A percentile compares a stretch with the other conserved stretches of the same genome.
phyloP scores from a whole-genome alignment of 768 basidiomycete genomes.

The Termitomyces bulborhizus region DNA sequence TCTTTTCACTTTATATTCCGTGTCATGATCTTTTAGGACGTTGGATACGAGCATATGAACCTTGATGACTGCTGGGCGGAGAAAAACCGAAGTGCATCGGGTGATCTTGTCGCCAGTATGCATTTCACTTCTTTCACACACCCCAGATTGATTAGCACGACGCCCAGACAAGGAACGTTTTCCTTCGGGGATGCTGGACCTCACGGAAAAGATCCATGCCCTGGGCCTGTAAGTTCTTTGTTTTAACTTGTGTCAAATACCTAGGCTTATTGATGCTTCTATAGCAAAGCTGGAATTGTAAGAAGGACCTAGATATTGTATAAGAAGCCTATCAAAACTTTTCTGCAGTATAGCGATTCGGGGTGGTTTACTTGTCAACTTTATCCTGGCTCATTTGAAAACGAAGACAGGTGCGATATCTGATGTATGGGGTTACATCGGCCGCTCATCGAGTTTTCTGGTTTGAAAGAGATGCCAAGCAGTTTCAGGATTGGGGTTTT shows the following conservation, averaged over 20 bases:
- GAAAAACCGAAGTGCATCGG: constrained; percentile 41
- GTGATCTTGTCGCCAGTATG: constrained; percentile 53
- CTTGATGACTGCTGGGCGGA: constrained; percentile 65
- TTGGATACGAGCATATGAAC: constrained; percentile 55
- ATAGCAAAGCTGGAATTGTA: constrained; percentile 39
- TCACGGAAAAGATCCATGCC: constrained; percentile 51
- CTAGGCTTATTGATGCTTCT: background rate
- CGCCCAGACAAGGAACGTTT: constrained; percentile 30
- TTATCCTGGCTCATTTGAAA: constrained; percentile 59
- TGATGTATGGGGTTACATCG: background rate
- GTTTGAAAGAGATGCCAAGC: constrained; percentile 39
- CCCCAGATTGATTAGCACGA: background rate
- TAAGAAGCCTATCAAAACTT: background rate
- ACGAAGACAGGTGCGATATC: constrained; percentile 29
- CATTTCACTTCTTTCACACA: background rate
- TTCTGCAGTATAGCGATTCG: constrained; percentile 46
- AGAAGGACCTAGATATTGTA: constrained; percentile 2
- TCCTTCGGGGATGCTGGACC: constrained; percentile 48
- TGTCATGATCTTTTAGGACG: constrained; percentile 29
- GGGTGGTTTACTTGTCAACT: constrained; percentile 70
- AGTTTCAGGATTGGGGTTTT: constrained; percentile 63
- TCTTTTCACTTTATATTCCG: background rate
- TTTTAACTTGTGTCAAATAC: background rate
- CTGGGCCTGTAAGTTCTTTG: constrained; percentile 42
- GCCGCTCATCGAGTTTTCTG: background rate